These are phyloP conservation scores for Salpingoeca rosetta DNA, from an alignment of 78 protist genomes.

Conservation along the genomic window DNA sequence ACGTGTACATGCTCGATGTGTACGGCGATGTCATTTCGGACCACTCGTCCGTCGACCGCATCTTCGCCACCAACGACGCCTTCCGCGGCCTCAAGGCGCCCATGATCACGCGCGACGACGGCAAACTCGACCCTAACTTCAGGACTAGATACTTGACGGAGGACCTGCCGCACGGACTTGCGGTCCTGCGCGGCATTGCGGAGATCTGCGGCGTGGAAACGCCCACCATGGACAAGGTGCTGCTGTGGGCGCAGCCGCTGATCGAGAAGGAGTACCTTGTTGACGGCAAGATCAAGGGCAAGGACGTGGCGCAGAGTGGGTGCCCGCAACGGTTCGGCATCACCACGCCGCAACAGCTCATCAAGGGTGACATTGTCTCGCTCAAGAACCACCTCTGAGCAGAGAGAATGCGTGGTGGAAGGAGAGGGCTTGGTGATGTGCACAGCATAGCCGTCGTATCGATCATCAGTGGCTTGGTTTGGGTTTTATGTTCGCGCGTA, in stretches of 20 bases:
- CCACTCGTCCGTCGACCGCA: not conserved
- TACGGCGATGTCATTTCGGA: not conserved
- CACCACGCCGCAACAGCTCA: not conserved
- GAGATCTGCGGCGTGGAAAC: not conserved
- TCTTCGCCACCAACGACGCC: not conserved
- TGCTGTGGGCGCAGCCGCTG: not conserved
- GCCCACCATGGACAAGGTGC: not conserved
- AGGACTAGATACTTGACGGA: not conserved
- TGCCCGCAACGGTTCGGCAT: not conserved
- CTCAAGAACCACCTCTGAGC: too few species aligned
- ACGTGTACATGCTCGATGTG: not conserved
- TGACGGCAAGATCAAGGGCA: not conserved
- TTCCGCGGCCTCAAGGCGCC: not conserved
- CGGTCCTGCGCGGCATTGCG: not conserved
- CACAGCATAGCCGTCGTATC: too few species aligned
- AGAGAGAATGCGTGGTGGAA: too few species aligned
- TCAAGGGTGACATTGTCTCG: conserved; percentile 1
- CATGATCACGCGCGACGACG: not conserved
- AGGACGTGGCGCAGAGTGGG: not conserved
- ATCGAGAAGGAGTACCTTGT: not conserved
- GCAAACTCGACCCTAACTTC: not conserved
- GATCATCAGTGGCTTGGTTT: too few species aligned
- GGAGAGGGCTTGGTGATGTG: too few species aligned
- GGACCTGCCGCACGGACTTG: not conserved
- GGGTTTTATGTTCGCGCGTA: too few species aligned